These are phyloP conservation scores for Cryptococcus deneoformans DNA, from an alignment of 1,284 basidiomycete genomes.

Conservation along the genomic window DNA sequence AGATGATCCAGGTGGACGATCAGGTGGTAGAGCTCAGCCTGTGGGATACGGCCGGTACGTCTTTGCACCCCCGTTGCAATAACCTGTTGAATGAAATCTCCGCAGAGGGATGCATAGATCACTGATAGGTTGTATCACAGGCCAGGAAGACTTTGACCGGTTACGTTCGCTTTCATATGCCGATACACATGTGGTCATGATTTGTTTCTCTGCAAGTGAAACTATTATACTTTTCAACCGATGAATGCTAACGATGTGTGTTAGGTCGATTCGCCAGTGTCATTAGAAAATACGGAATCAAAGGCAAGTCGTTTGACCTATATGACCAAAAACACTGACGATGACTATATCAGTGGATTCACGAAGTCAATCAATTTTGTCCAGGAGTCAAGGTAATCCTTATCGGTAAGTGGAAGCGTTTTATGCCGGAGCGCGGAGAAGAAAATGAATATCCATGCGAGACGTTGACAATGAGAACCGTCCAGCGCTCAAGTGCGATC, in stretches of 20 bases:
- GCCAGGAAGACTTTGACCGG: constrained; percentile 94
- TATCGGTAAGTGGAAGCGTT: constrained; percentile 62
- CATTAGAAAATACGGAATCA: constrained; percentile 87
- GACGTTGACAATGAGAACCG: too few species aligned
- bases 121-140: constrained; percentile 49
- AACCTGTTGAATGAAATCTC: neutral
- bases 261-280: constrained; percentile 85
- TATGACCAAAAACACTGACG: neutral
- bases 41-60: constrained; percentile 93
- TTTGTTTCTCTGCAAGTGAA: constrained; percentile 79
- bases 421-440: neutral
- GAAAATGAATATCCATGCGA: neutral
- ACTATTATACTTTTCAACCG: neutral
- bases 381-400: constrained; percentile 91
- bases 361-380: constrained; percentile 66
- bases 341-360: constrained; percentile 37
- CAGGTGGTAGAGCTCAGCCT: constrained; percentile 82
- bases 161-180: constrained; percentile 87
- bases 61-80: neutral
- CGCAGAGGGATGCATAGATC: constrained; percentile 2
- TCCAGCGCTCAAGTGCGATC: constrained; percentile 88
- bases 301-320: constrained; percentile 58
- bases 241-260: neutral
- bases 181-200: constrained; percentile 90
- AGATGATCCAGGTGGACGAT: constrained; percentile 77